Conservation (phyloP, 2,329 filamentous ascomycete species). For the Volutella citrinella region DNA sequence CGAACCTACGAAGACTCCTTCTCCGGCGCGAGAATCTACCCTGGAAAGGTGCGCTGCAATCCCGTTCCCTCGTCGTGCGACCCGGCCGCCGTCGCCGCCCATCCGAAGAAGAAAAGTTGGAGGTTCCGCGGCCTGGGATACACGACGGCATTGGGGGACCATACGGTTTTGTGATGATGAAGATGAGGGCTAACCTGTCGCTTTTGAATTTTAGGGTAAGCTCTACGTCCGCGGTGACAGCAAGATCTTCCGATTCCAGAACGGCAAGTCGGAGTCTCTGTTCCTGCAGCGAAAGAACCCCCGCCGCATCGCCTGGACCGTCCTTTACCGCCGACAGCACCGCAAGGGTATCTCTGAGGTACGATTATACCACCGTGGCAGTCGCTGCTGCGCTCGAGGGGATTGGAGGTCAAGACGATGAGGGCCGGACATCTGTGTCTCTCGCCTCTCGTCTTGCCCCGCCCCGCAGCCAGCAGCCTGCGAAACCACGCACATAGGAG, state of each 20-base stretch:
- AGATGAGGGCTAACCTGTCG: constrained; percentile 27
- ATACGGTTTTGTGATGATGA: constrained; percentile 11
- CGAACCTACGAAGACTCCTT: constrained; percentile 66
- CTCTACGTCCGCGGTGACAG: constrained; percentile 99
- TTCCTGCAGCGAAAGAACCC: constrained; percentile 99
- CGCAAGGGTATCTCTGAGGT: constrained; percentile 99
- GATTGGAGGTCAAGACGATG: too few relatives aligned
- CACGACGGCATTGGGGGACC: constrained; percentile 12
- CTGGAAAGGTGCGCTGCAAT: constrained; percentile 57
- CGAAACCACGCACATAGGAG: constrained; percentile 7
- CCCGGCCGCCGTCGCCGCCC: constrained; percentile 20
- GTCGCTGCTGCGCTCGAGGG: too few relatives aligned
- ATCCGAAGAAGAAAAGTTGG: constrained; percentile 9
- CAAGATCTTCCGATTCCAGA: constrained; percentile 99
- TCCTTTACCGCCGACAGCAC: constrained; percentile 97
- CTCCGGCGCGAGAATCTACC: constrained; percentile 66
- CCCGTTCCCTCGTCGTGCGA: constrained; percentile 16
- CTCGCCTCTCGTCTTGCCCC: too few relatives aligned
- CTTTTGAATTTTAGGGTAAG: constrained; percentile 72
- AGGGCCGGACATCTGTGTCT: too few relatives aligned
- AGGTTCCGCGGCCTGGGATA: constrained; percentile 5
- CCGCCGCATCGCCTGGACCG: constrained; percentile 97
- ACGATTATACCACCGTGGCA: too few relatives aligned
- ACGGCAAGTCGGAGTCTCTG: constrained; percentile 98
- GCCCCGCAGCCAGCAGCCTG: too few relatives aligned